Percentiles rank a stretch among this genome's conserved stretches.
phyloP scores from a whole-genome alignment of 257 asterid species.

The Gentiana dahurica region DNA sequence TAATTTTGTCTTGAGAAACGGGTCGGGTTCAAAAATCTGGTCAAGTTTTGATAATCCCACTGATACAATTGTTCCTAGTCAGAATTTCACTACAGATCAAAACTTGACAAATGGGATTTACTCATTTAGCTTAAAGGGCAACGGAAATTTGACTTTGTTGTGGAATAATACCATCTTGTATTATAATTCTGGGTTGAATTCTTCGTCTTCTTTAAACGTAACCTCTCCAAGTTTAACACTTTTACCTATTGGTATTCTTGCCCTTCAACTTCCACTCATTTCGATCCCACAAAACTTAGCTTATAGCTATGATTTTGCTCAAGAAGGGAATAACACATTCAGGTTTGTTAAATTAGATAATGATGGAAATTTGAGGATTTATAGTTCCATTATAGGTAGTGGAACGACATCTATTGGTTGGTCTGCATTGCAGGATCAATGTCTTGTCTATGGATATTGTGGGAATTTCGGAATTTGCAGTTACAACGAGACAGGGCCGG shows the following conservation, averaged over 20 bases:
- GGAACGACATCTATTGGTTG: slow-evolving; percentile 35
- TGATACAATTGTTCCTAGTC: slow-evolving; percentile 54
- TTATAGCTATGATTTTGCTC: slow-evolving; percentile 61
- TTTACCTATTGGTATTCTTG: slow-evolving; percentile 38
- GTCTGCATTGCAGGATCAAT: slow-evolving; percentile 81
- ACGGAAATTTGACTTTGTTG: slow-evolving; percentile 51
- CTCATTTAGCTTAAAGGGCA: slow-evolving; percentile 26
- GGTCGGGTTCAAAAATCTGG: slow-evolving; percentile 45
- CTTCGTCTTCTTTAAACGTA: slow-evolving; percentile 26
- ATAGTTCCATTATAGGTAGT: slow-evolving; percentile 45
- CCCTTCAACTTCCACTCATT: slow-evolving; percentile 41
- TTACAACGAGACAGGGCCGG: slow-evolving; percentile 47
- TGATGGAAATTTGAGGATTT: slow-evolving; percentile 78
- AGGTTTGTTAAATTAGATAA: slow-evolving; percentile 52
- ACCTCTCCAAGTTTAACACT: slow-evolving; percentile 42
- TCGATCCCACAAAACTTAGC: slow-evolving; percentile 26
- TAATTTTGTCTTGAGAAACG: slow-evolving; percentile 48
- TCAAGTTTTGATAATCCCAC: slow-evolving; percentile 67
- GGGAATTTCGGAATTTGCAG: slow-evolving; percentile 78
- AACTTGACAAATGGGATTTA: slow-evolving; percentile 43
- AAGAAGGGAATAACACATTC: slow-evolving; percentile 30
- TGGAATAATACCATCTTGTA: slow-evolving; percentile 50
- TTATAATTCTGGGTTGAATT: slow-evolving; percentile 59
- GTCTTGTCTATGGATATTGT: slow-evolving; percentile 71
- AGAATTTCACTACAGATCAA: slow-evolving; percentile 24